phyloP scores from a whole-genome alignment of 208 protist genomes.

The Leishmania amazonensis region DNA sequence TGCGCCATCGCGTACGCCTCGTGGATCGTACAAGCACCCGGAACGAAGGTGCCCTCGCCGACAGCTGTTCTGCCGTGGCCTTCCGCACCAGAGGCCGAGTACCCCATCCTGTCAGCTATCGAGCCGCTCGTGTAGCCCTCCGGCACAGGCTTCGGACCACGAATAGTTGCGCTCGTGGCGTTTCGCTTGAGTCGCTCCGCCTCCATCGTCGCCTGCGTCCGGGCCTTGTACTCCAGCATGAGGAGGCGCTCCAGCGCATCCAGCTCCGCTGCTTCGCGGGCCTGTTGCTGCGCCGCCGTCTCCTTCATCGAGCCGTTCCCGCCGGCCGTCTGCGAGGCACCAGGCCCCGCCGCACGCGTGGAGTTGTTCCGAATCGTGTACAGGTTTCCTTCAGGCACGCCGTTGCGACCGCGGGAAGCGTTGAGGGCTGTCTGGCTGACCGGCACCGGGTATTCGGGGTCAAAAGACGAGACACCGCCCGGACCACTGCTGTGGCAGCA shows the following conservation, averaged over 20 bases:
- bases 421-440: conserved; percentile 88
- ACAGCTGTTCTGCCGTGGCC: conserved; percentile 11
- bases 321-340: conserved; percentile 11
- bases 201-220: conserved; percentile 68
- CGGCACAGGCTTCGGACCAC: conserved; percentile 46
- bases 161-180: conserved; percentile 34
- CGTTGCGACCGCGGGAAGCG: conserved; percentile 63
- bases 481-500: conserved; percentile 40
- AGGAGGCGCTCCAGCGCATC: conserved; percentile 89
- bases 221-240: conserved; percentile 88
- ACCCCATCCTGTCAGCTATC: not conserved
- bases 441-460: conserved; percentile 72
- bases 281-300: conserved; percentile 50
- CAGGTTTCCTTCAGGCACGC: conserved; percentile 47
- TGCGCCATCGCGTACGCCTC: conserved; percentile 71
- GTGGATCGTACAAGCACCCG: conserved; percentile 40
- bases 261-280: conserved; percentile 64
- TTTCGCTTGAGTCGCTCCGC: conserved; percentile 43
- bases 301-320: conserved; percentile 1
- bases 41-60: conserved; percentile 14
- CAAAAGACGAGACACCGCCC: conserved; percentile 40
- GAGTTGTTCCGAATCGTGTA: conserved; percentile 47
- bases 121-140: conserved; percentile 26
- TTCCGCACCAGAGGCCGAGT: conserved; percentile 5
- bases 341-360: conserved; percentile 1